A percentile compares a stretch with the other conserved stretches of the same genome.
phyloP scores from a whole-genome alignment of 2,329 filamentous ascomycete species.

The Sporothrix curviconia region DNA sequence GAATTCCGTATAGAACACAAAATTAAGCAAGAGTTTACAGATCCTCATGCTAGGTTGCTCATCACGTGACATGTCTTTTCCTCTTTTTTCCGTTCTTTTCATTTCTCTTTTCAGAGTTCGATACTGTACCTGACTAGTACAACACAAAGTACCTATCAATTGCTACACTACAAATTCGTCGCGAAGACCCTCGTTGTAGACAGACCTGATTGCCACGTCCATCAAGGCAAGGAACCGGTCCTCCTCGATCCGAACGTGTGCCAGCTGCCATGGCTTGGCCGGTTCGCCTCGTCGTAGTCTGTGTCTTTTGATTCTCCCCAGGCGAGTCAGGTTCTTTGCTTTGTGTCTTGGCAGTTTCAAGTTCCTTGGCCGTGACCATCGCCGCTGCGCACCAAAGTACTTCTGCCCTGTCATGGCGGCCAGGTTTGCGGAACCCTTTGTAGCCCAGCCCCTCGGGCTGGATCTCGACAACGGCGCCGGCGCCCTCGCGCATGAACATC shows the following conservation, averaged over 20 bases:
- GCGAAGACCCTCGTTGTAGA: slow-evolving; percentile 10
- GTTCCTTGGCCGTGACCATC: slow-evolving; percentile 1
- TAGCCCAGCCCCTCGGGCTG: slow-evolving; percentile 30
- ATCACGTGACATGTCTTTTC: too few relatives aligned
- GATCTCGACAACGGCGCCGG: slow-evolving; percentile 36
- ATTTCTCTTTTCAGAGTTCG: too few relatives aligned
- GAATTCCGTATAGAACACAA: too few relatives aligned
- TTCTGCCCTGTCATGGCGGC: slow-evolving; percentile 31
- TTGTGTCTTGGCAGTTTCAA: neutral
- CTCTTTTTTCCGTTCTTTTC: too few relatives aligned
- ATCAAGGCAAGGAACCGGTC: slow-evolving; percentile 15
- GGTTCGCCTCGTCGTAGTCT: neutral
- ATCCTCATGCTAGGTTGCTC: too few relatives aligned
- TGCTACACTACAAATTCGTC: slow-evolving; percentile 5
- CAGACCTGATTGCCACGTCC: slow-evolving; percentile 15
- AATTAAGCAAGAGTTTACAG: too few relatives aligned
- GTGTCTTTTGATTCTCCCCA: neutral
- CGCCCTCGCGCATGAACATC: slow-evolving; percentile 32
- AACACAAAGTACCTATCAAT: too few relatives aligned
- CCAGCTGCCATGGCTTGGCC: slow-evolving; percentile 11
- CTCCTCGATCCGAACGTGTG: slow-evolving; percentile 12
- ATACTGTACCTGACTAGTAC: too few relatives aligned
- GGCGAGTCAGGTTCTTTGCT: too few relatives aligned
- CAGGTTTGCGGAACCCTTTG: slow-evolving; percentile 37
- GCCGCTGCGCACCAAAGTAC: slow-evolving; percentile 33